These are phyloP conservation scores for Orbilia brochopaga DNA, from an alignment of 2,329 filamentous ascomycete genomes.

Conservation along the genomic window DNA sequence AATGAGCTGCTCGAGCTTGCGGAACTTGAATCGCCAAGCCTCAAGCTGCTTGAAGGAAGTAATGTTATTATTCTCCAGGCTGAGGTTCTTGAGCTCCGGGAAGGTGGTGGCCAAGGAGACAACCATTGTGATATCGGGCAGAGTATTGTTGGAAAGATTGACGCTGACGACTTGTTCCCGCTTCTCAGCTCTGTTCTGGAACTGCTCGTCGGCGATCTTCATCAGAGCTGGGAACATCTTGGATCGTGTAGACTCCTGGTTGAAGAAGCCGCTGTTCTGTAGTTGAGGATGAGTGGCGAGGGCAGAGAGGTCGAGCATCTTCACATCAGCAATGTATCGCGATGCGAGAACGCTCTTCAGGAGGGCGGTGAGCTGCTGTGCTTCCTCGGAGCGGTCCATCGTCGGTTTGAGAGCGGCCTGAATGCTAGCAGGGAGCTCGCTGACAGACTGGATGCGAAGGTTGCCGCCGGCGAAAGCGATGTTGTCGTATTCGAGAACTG, in stretches of 20 bases:
- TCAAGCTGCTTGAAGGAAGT: slow-evolving; percentile 70
- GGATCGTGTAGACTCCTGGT: slow-evolving; percentile 71
- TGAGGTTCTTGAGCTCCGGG: slow-evolving; percentile 84
- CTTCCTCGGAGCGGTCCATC: slow-evolving; percentile 41
- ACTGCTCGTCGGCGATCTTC: slow-evolving; percentile 79
- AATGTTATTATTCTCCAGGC: slow-evolving; percentile 84
- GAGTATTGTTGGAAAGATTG: slow-evolving; percentile 78
- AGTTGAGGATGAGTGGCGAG: slow-evolving; percentile 76
- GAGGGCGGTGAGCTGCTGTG: slow-evolving; percentile 60
- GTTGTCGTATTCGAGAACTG: slow-evolving; percentile 71
- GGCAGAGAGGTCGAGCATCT: slow-evolving; percentile 81
- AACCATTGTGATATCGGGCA: slow-evolving; percentile 74
- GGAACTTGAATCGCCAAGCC: slow-evolving; percentile 80
- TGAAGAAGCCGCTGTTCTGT: slow-evolving; percentile 76
- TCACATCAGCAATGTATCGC: slow-evolving; percentile 74
- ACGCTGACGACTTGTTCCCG: slow-evolving; percentile 80
- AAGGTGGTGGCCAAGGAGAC: slow-evolving; percentile 78
- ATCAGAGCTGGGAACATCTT: slow-evolving; percentile 95
- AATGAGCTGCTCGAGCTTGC: slow-evolving; percentile 78
- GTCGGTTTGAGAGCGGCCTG: slow-evolving; percentile 55
- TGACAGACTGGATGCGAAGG: slow-evolving; percentile 60
- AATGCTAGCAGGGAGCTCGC: slow-evolving; percentile 47
- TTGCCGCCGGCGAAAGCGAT: slow-evolving; percentile 71
- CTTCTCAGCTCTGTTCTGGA: slow-evolving; percentile 74
- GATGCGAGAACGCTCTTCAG: slow-evolving; percentile 73